These are phyloP conservation scores for Gloeopeniophorella convolvens DNA, from an alignment of 768 basidiomycete species.

Conservation along the genomic window DNA sequence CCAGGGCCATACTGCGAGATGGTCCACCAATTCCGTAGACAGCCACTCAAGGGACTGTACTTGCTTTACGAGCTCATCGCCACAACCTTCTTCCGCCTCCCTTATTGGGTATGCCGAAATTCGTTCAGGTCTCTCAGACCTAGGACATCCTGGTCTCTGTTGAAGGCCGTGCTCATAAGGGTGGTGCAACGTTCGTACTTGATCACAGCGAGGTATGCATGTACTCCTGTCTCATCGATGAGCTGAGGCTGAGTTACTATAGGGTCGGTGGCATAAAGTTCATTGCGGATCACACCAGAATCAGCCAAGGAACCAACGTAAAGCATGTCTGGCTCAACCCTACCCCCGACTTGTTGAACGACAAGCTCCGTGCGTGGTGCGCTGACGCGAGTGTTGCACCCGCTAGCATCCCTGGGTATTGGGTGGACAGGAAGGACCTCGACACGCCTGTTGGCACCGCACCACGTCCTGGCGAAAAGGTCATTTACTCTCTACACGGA, in stretches of 20 bases:
- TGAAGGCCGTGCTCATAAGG: not conserved
- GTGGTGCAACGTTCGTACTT: not conserved
- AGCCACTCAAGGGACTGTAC: not conserved
- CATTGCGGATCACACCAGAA: not conserved
- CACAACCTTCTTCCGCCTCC: not conserved
- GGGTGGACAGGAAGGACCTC: conserved; percentile 9
- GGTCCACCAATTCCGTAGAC: not conserved
- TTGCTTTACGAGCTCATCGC: not conserved
- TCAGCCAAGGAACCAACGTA: conserved; percentile 1
- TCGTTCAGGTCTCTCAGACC: not conserved
- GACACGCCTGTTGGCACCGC: not conserved
- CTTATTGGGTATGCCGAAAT: not conserved
- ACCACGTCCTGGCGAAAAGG: conserved; percentile 7
- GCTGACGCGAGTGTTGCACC: conserved; percentile 11
- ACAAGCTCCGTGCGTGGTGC: conserved; percentile 4
- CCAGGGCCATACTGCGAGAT: not conserved
- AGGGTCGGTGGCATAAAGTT: not conserved
- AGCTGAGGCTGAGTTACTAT: not conserved
- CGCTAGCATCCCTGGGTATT: conserved; percentile 18
- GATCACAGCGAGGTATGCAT: not conserved
- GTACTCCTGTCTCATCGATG: not conserved
- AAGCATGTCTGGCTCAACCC: conserved; percentile 16
- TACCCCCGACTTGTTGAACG: conserved; percentile 4
- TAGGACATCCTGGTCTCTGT: not conserved
- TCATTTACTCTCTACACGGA: conserved; percentile 17